phyloP scores from a whole-genome alignment of 345 rosid species.

The Boechera divaricarpa region DNA sequence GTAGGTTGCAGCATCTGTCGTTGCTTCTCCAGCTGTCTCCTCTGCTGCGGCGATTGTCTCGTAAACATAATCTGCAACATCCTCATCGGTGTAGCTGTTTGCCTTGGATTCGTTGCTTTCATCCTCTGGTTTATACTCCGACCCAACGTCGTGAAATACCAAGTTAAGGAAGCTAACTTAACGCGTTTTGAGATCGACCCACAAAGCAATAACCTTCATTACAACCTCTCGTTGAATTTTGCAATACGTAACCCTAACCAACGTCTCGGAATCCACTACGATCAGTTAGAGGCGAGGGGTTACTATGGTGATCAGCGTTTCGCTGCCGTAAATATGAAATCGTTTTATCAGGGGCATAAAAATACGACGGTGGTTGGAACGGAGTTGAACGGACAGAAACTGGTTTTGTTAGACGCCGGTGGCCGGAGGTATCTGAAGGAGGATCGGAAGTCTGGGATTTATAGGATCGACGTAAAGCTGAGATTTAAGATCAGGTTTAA shows the following conservation, averaged over 20 bases:
- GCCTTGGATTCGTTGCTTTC: conserved; percentile 51
- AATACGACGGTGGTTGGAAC: conserved; percentile 55
- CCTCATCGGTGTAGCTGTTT: conserved; percentile 43
- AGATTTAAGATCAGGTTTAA: conserved; percentile 60
- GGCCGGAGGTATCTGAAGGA: conserved; percentile 31
- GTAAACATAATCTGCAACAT: conserved; percentile 41
- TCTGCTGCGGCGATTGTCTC: conserved; percentile 54
- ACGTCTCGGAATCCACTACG: conserved; percentile 59
- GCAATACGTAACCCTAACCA: conserved; percentile 64
- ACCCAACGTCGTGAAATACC: conserved; percentile 55
- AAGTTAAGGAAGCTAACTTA: conserved; percentile 50
- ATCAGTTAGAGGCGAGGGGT: conserved; percentile 51
- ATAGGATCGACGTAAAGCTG: conserved; percentile 58
- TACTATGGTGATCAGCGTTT: conserved; percentile 53
- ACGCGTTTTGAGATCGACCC: conserved; percentile 48
- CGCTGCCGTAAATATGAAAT: conserved; percentile 16
- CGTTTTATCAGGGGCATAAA: conserved; percentile 79
- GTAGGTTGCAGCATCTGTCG: conserved; percentile 26
- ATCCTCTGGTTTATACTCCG: conserved; percentile 65
- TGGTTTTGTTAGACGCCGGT: conserved; percentile 42
- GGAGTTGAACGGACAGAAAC: conserved; percentile 43
- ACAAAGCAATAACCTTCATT: conserved; percentile 42
- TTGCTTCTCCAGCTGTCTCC: conserved; percentile 20
- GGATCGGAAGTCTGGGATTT: conserved; percentile 53
- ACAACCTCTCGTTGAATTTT: conserved; percentile 53